Evolutionary conservation across 768 basidiomycete species (phyloP), one percentile per base, ranked within the genome.

Genomic region (Mycena albidolilacea): DNA sequence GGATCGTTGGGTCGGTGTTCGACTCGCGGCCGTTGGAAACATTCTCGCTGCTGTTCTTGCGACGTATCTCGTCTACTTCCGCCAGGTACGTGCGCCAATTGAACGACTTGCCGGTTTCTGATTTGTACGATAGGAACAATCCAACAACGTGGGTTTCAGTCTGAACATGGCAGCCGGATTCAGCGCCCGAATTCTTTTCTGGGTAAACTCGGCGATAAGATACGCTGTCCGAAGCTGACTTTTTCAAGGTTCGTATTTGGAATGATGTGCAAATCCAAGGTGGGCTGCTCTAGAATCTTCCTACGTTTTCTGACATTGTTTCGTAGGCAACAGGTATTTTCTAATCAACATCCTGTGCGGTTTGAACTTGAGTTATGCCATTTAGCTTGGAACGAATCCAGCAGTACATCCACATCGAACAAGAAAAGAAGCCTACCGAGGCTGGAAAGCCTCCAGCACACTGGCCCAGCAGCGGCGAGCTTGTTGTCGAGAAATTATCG

Each of bases 391-490:
- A 94, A 73, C 90, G 93, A 72, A 89, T 93, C 2, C 87, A 90
- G 44, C 92, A 77, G 43, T 89, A 87, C 76, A 78, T 88, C 48
- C 75, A 81, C 48, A 86, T 87, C 69, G 87, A 87, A 54, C 84
- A 85, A 58, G 87, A 89, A 73, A 80, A 83, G 0, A 76, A 79
- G 63, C 77, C 80, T 1, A 83, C 83, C 0, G 76, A 80, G 15
- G 76, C 79, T 0, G 89, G 89, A 6, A 79, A 85, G 23, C 90
- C 90, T 5, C 89, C 90, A 1, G 90, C 90, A 0, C 87, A 89
- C 67, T 92, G 86, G 86, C 86, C 74, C 54, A 79, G 75, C 61
- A 55, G 39, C 64, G 60, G 75, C 4, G 69, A 76, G 39, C 75
- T 76, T 9, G 48, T 76, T 23, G 75, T 76, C 19, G 75, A 76